Percentiles rank a stretch among this genome's conserved stretches.
phyloP scores from a whole-genome alignment of 2,329 filamentous ascomycete genomes.

The Xylariales sp. region DNA sequence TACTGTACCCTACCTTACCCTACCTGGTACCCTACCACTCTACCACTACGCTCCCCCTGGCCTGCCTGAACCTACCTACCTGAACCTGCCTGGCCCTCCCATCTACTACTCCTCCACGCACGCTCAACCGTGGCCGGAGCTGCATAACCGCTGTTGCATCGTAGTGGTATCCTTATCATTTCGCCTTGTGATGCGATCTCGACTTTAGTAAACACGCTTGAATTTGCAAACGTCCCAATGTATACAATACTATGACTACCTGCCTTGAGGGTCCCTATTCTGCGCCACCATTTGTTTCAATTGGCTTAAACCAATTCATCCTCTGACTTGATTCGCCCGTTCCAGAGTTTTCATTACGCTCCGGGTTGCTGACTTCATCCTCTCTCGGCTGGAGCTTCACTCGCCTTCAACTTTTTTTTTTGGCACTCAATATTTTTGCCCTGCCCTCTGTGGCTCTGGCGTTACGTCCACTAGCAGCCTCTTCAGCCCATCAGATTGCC shows the following conservation, averaged over 20 bases:
- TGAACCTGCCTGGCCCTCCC: background rate
- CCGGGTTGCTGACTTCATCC: constrained; percentile 25
- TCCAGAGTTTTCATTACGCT: constrained; percentile 20
- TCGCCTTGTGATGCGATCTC: constrained; percentile 34
- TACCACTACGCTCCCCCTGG: background rate
- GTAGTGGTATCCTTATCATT: constrained; percentile 25
- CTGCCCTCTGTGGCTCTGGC: constrained; percentile 24
- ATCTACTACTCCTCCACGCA: constrained; percentile 7
- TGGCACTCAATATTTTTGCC: constrained; percentile 13
- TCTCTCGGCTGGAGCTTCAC: constrained; percentile 3
- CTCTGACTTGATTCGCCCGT: constrained; percentile 34
- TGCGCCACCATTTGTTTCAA: constrained; percentile 37
- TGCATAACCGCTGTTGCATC: constrained; percentile 39
- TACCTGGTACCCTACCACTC: background rate
- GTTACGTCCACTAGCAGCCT: constrained; percentile 28
- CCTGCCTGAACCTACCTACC: background rate
- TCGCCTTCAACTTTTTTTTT: constrained; percentile 9
- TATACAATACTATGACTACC: constrained; percentile 29
- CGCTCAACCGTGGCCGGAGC: constrained; percentile 34
- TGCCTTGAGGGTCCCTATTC: constrained; percentile 26
- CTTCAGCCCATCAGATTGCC: constrained; percentile 22
- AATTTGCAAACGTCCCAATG: constrained; percentile 31
- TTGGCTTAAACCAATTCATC: constrained; percentile 30
- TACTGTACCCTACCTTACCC: background rate
- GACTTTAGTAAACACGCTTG: constrained; percentile 23